Evolutionary conservation across 495 filamentous ascomycete genomes (phyloP), one percentile per base, ranked within the genome.

Genomic region (Xylaria sp.): DNA sequence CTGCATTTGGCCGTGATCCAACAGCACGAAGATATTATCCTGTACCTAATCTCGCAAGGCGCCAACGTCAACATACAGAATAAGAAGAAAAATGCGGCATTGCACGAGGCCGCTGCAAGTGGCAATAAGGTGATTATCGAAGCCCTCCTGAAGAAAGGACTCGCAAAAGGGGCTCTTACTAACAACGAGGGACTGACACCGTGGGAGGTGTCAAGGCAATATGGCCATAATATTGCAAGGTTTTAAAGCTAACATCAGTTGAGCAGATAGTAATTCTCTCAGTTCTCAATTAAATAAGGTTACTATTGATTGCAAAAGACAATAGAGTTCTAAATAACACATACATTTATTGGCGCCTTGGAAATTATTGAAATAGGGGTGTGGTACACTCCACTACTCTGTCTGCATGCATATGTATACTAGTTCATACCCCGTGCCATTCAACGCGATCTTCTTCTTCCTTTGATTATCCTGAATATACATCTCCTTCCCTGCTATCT

Each of bases 1-100:
- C 59, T 71, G 59, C 65, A 66, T 52, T 43, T 17, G 14, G 69
- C 69, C 31, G 65, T 62, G 33, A 67, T 43, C 31, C 57, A 62
- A 7, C 63, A 61, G 24, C 52, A 68, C n/a, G 48, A 68, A 48
- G 35, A 68, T 3, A 41, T 72, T 12, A 50, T 72, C 12, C 9
- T 29, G 29, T 40, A n/a, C 6, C 70, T 71, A 7, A 21, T 71
- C 11, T 12, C 15, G 9, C 57, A 62, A 8, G 52, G 46, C 1
- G 69, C 52, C 4, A 50, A 71, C n/a, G 29, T 71, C 3, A 59
- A 50, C 21, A 7, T 53, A 19, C 9, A 7, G 50, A 53, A 53
- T 17, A 53, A 53, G 21, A 53, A 53, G 21, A 26, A 26, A 26
- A 53, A 53, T 12, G 24, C 50, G 19, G 50, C 50, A 53, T 53